A percentile compares a stretch with the other conserved stretches of the same genome.
Conservation (phyloP, 345 rosid genomes). For the Clarkia xantiana region DNA sequence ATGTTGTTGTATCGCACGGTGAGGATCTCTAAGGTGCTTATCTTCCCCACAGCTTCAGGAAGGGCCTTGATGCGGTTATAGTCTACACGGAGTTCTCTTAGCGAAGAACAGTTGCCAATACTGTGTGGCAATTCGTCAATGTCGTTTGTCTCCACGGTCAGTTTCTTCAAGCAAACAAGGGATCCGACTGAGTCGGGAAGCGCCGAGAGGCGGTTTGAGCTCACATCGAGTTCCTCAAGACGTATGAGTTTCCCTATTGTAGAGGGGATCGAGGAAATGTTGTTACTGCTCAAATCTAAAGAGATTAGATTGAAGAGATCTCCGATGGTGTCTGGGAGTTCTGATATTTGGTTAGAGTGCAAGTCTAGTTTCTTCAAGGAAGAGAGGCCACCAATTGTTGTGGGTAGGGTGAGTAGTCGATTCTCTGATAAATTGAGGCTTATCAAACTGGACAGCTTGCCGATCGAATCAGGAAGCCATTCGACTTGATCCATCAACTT, state of each 20-base stretch:
- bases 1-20: slow-evolving; percentile 79
- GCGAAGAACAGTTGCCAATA: slow-evolving; percentile 53
- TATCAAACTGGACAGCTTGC: slow-evolving; percentile 56
- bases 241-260: slow-evolving; percentile 41
- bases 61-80: slow-evolving; percentile 94
- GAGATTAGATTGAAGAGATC: slow-evolving; percentile 51
- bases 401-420: slow-evolving; percentile 49
- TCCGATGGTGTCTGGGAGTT: slow-evolving; percentile 66
- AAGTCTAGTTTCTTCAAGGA: slow-evolving; percentile 65
- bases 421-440: slow-evolving; percentile 78
- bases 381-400: slow-evolving; percentile 57
- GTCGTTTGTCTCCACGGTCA: slow-evolving; percentile 71
- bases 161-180: slow-evolving; percentile 44
- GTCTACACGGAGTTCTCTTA: slow-evolving; percentile 68
- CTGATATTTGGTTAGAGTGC: slow-evolving; percentile 59
- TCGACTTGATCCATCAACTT: slow-evolving; percentile 76
- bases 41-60: slow-evolving; percentile 94
- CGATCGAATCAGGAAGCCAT: slow-evolving; percentile 95
- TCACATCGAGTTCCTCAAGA: slow-evolving; percentile 76
- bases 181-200: slow-evolving; percentile 70
- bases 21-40: slow-evolving; percentile 54
- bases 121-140: slow-evolving; percentile 79
- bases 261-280: slow-evolving; percentile 55
- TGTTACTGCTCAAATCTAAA: slow-evolving; percentile 70
- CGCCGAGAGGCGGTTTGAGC: slow-evolving; percentile 52